Percentiles rank a stretch among this genome's conserved stretches.
Conservation (phyloP, 768 basidiomycete species). For the Russula sp. region DNA sequence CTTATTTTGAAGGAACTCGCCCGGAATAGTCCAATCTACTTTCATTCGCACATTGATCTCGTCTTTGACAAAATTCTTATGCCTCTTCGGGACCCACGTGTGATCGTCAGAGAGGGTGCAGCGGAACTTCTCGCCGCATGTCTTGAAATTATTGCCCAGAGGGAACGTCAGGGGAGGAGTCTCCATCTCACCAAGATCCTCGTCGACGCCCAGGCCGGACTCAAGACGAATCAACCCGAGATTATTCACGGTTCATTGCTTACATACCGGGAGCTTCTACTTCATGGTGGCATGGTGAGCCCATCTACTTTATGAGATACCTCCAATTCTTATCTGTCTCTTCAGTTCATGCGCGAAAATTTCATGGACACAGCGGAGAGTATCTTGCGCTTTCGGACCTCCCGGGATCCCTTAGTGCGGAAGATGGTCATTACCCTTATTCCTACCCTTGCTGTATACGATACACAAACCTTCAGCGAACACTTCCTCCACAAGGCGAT, state of each 20-base stretch:
- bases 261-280: conserved; percentile 85
- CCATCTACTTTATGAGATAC: neutral
- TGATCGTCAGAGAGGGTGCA: conserved; percentile 89
- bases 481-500: conserved; percentile 92
- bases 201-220: conserved; percentile 78
- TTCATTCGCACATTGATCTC: conserved; percentile 81
- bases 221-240: conserved; percentile 79
- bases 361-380: conserved; percentile 87
- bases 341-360: conserved; percentile 81
- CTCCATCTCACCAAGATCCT: conserved; percentile 78
- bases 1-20: conserved; percentile 93
- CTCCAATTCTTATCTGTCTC: conserved; percentile 1
- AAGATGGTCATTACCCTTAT: conserved; percentile 96
- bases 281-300: conserved; percentile 92
- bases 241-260: conserved; percentile 89
- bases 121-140: conserved; percentile 92
- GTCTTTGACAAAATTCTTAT: conserved; percentile 93
- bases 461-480: conserved; percentile 87
- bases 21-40: conserved; percentile 79
- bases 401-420: conserved; percentile 83
- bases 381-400: conserved; percentile 82
- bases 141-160: conserved; percentile 76
- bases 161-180: conserved; percentile 65
- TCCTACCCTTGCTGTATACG: conserved; percentile 91
- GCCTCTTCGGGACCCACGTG: conserved; percentile 82